phyloP scores from a whole-genome alignment of 805 yeast genomes.

The Millerago galiae region DNA sequence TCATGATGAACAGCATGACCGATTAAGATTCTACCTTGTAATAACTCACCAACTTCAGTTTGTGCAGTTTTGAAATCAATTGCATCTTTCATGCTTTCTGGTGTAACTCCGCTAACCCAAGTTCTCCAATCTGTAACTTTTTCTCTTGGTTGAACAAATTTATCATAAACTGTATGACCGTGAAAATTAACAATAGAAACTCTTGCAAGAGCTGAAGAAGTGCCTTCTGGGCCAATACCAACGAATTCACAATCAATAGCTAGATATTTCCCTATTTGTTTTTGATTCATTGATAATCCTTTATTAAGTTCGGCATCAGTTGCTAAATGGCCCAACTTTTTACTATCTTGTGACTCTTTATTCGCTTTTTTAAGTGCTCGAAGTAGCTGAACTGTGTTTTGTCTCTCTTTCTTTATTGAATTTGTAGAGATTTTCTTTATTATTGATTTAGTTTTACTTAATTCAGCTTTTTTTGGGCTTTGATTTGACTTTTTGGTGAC shows the following conservation, averaged over 20 bases:
- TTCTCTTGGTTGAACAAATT: constrained; percentile 69
- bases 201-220: constrained; percentile 69
- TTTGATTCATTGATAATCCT: constrained; percentile 25
- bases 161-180: constrained; percentile 67
- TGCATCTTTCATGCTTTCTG: constrained; percentile 63
- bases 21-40: constrained; percentile 54
- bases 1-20: constrained; percentile 88
- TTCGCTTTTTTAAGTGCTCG: constrained; percentile 4
- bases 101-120: constrained; percentile 82
- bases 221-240: constrained; percentile 75
- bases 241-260: constrained; percentile 95
- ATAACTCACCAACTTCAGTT: constrained; percentile 40
- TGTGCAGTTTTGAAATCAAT: constrained; percentile 64
- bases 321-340: constrained; percentile 17
- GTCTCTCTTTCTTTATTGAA: background rate
- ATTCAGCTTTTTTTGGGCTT: background rate
- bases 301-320: constrained; percentile 5
- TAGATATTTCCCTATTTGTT: constrained; percentile 60
- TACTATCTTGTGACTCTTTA: constrained; percentile 19
- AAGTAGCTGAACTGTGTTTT: constrained; percentile 5
- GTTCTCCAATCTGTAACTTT: constrained; percentile 88
- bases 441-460: background rate
- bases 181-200: constrained; percentile 81
- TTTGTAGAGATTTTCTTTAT: background rate
- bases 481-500: background rate